Percentiles rank a stretch among this genome's conserved stretches.
These are phyloP conservation scores for Globisporangium paddicum DNA, from an alignment of 352 stramenopile species.

Conservation along the genomic window DNA sequence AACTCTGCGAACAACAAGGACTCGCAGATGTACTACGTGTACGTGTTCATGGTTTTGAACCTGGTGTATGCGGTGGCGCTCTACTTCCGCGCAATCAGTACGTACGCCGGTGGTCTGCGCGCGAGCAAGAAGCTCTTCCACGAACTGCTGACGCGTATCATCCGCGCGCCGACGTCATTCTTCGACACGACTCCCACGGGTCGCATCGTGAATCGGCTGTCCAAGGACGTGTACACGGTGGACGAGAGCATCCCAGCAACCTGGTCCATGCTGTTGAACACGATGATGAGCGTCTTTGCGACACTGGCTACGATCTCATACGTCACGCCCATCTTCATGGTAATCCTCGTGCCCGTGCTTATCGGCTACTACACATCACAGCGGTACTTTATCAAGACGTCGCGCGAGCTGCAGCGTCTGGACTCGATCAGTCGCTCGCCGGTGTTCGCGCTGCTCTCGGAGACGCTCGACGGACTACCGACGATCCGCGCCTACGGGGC, in stretches of 20 bases:
- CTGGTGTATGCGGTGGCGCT: slow-evolving; percentile 49
- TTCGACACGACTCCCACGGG: slow-evolving; percentile 81
- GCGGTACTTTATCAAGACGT: slow-evolving; percentile 92
- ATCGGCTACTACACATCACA: slow-evolving; percentile 65
- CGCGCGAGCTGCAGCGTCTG: slow-evolving; percentile 93
- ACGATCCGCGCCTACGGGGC: slow-evolving; percentile 89
- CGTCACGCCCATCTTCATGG: slow-evolving; percentile 65
- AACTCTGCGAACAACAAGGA: slow-evolving; percentile 29
- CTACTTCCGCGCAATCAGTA: slow-evolving; percentile 52
- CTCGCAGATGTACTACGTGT: slow-evolving; percentile 76
- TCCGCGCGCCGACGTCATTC: slow-evolving; percentile 72
- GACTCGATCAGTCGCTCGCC: slow-evolving; percentile 92
- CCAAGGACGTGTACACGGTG: slow-evolving; percentile 76
- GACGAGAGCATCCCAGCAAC: slow-evolving; percentile 67
- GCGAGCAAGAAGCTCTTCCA: slow-evolving; percentile 59
- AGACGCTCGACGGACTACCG: slow-evolving; percentile 93
- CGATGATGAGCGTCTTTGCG: slow-evolving; percentile 59
- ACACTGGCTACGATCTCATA: slow-evolving; percentile 67
- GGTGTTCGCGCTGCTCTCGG: slow-evolving; percentile 94
- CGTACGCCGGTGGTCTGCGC: slow-evolving; percentile 53
- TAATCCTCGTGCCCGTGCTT: slow-evolving; percentile 67
- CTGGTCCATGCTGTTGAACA: slow-evolving; percentile 68
- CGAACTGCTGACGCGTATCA: slow-evolving; percentile 86
- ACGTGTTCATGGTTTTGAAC: slow-evolving; percentile 79
- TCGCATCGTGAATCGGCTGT: slow-evolving; percentile 76